phyloP scores from a whole-genome alignment of 1,284 basidiomycete species.

The Puccinia brachypodii region DNA sequence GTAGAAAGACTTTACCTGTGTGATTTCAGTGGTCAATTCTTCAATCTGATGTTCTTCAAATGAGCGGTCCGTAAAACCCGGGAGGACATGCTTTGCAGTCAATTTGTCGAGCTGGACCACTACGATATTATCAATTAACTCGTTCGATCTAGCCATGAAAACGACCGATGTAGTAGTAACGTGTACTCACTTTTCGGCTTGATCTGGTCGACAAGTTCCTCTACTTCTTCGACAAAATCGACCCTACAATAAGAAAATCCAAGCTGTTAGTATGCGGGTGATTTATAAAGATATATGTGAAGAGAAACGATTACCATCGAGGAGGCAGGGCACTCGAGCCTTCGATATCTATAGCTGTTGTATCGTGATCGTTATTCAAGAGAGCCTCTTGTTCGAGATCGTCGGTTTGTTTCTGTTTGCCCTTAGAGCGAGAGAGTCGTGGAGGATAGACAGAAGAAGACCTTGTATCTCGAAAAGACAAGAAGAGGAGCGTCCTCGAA shows the following conservation, averaged over 20 bases:
- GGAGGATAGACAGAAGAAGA: slow-evolving; percentile 53
- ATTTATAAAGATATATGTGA: slow-evolving; percentile 52
- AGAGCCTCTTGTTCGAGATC: slow-evolving; percentile 58
- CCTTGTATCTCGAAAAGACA: slow-evolving; percentile 86
- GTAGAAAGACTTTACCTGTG: slow-evolving; percentile 65
- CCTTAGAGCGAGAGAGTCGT: slow-evolving; percentile 18
- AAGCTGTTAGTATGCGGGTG: slow-evolving; percentile 49
- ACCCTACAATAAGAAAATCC: slow-evolving; percentile 66
- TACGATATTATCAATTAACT: slow-evolving; percentile 56
- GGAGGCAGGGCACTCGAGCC: slow-evolving; percentile 53
- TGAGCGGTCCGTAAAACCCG: slow-evolving; percentile 90
- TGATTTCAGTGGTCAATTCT: slow-evolving; percentile 78
- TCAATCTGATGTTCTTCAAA: slow-evolving; percentile 94
- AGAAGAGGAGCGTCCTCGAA: slow-evolving; percentile 87
- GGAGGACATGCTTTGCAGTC: slow-evolving; percentile 90
- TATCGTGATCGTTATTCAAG: slow-evolving; percentile 66
- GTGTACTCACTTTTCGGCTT: slow-evolving; percentile 72
- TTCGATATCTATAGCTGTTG: slow-evolving; percentile 35
- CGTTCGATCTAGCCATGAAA: not conserved
- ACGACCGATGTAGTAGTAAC: slow-evolving; percentile 1
- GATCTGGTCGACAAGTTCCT: slow-evolving; percentile 70
- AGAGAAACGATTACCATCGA: slow-evolving; percentile 55
- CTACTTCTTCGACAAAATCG: slow-evolving; percentile 82
- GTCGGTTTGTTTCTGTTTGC: slow-evolving; percentile 57
- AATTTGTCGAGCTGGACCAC: slow-evolving; percentile 82